These are phyloP conservation scores for Nevesoporus exiguus DNA, from an alignment of 768 basidiomycete genomes.

Conservation along the genomic window DNA sequence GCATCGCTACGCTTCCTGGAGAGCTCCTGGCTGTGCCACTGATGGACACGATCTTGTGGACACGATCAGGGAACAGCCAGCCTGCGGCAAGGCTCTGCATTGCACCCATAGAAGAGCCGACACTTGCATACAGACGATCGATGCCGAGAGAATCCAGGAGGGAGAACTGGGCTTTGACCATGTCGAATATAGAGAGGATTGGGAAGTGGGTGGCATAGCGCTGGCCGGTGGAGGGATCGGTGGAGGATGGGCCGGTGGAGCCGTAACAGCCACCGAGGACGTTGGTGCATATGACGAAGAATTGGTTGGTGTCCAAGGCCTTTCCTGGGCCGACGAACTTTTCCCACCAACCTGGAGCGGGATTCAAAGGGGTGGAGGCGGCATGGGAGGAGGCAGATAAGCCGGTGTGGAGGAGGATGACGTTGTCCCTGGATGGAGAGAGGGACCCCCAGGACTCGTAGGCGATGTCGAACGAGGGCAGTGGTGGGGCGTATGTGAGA, in stretches of 20 bases:
- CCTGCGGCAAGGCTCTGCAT: slow-evolving; percentile 98
- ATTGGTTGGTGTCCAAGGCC: slow-evolving; percentile 87
- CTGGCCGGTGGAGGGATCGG: slow-evolving; percentile 61
- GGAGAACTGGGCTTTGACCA: slow-evolving; percentile 90
- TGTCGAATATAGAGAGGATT: slow-evolving; percentile 90
- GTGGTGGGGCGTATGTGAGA: slow-evolving; percentile 56
- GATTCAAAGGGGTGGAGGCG: slow-evolving; percentile 72
- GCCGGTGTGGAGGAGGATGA: slow-evolving; percentile 92
- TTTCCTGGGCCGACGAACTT: slow-evolving; percentile 96
- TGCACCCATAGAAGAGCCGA: slow-evolving; percentile 95
- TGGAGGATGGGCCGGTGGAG: slow-evolving; percentile 88
- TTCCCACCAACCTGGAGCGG: slow-evolving; percentile 96
- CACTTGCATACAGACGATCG: slow-evolving; percentile 84
- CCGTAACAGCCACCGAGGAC: slow-evolving; percentile 98
- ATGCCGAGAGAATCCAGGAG: slow-evolving; percentile 84
- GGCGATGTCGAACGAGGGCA: slow-evolving; percentile 79
- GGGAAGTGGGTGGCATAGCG: slow-evolving; percentile 92
- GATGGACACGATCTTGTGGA: slow-evolving; percentile 89
- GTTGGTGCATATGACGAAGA: slow-evolving; percentile 94
- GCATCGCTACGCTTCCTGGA: slow-evolving; percentile 90
- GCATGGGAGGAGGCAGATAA: slow-evolving; percentile 96
- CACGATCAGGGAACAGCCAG: slow-evolving; percentile 85
- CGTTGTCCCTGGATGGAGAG: slow-evolving; percentile 74
- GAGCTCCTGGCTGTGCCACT: slow-evolving; percentile 92
- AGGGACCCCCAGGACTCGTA: slow-evolving; percentile 99